Evolutionary conservation across 495 filamentous ascomycete genomes (phyloP).

Genomic region (Parachaetomium inaequale): DNA sequence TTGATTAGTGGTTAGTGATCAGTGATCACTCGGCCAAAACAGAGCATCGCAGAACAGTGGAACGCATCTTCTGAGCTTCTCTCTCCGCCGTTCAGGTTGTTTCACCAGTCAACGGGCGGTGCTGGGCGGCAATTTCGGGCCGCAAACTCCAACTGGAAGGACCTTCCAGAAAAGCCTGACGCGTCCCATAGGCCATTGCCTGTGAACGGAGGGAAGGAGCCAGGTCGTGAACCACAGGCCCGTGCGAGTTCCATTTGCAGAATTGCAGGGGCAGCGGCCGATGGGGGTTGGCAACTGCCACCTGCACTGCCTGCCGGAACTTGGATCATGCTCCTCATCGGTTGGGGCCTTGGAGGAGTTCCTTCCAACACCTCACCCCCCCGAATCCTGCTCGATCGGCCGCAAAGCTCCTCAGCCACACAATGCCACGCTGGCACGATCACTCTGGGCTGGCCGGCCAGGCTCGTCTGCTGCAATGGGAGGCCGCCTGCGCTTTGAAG

Average conservation of each 20-base stretch:
- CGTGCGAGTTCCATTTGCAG: background rate
- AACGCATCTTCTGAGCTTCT: background rate
- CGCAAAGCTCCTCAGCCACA: background rate
- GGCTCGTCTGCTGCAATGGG: background rate
- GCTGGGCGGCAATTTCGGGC: background rate
- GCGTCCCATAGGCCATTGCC: background rate
- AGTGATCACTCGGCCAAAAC: no score
- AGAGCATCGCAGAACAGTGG: no score
- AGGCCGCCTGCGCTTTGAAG: constrained; percentile 3
- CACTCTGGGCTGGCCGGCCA: background rate
- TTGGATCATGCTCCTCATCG: background rate
- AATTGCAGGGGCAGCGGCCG: background rate
- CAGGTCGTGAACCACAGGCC: background rate
- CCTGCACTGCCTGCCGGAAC: background rate
- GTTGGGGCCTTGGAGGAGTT: background rate
- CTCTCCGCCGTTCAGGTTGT: background rate
- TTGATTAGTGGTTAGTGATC: no score
- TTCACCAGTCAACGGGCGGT: background rate
- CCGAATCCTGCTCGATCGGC: background rate
- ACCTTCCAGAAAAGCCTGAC: background rate
- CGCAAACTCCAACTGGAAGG: background rate
- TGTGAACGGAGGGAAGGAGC: background rate
- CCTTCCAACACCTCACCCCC: background rate
- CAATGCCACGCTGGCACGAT: background rate
- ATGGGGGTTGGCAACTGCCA: background rate